A percentile compares a stretch with the other conserved stretches of the same genome.
Evolutionary conservation across 176 grass and related monocot genomes (phyloP).

Genomic region (Paspalum notatum): DNA sequence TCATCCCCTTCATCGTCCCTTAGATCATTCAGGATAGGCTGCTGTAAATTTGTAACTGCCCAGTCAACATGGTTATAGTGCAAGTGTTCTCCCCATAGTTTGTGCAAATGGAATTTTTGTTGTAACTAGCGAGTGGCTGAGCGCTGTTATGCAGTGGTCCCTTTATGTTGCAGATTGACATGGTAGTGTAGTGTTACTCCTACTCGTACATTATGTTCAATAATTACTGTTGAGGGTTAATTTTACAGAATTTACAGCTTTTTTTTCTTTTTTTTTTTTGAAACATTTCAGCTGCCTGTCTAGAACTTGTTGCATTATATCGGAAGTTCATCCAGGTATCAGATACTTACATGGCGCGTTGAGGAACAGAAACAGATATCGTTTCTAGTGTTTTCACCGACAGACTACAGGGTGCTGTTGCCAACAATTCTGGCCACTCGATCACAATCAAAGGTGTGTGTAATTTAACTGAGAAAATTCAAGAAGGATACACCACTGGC

Average conservation of each 20-base stretch:
- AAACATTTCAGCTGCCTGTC: background rate
- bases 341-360: no score
- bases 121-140: background rate
- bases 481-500: no score
- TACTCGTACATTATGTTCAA: background rate
- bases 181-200: background rate
- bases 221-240: background rate
- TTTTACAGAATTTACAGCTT: background rate
- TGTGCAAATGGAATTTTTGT: constrained; percentile 26
- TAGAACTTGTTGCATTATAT: background rate
- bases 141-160: background rate
- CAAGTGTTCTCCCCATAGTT: background rate
- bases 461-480: no score
- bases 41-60: constrained; percentile 17
- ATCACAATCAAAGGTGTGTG: no score
- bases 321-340: no score
- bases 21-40: background rate
- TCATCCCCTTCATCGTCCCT: constrained; percentile 85
- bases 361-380: no score
- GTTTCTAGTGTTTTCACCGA: no score
- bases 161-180: background rate
- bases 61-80: background rate
- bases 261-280: background rate
- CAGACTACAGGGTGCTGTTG: no score
- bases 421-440: no score